A percentile compares a stretch with the other conserved stretches of the same genome.
phyloP scores from a whole-genome alignment of 140 eudicot species.

The Artemisia princeps region DNA sequence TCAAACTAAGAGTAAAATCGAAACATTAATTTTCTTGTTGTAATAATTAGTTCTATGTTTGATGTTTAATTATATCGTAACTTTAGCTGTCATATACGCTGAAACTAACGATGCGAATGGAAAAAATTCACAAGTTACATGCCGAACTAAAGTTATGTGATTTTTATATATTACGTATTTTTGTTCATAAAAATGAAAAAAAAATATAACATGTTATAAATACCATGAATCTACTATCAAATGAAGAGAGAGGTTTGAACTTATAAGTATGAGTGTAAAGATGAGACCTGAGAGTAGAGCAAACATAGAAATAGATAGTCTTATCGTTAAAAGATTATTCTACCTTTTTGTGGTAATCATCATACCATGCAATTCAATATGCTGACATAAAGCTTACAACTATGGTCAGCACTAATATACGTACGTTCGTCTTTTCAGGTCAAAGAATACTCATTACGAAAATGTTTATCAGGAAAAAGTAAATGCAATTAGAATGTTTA shows the following conservation, averaged over 20 bases:
- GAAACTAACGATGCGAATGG: no score
- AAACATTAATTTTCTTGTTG: no score
- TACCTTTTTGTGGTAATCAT: constrained; percentile 24
- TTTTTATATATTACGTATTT: no score
- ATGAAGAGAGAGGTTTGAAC: constrained; percentile 5
- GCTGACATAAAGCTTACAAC: constrained; percentile 21
- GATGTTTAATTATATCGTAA: no score
- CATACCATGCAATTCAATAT: constrained; percentile 21
- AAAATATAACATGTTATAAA: neutral
- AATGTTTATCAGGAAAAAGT: neutral
- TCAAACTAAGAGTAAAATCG: no score
- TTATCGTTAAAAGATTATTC: constrained; percentile 20
- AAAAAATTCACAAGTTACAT: no score
- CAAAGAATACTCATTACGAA: neutral
- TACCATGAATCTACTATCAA: constrained; percentile 5
- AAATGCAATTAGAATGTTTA: no score
- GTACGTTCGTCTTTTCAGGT: neutral
- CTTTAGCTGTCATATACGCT: no score
- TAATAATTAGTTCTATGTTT: no score
- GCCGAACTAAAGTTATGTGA: no score
- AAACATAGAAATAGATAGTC: constrained; percentile 8
- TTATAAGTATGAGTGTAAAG: neutral
- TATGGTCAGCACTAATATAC: neutral
- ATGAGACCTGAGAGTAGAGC: constrained; percentile 2
- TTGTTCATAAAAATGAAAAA: neutral